Evolutionary conservation across 805 yeast species (phyloP), one percentile per base, ranked within the genome.

Genomic region (Lipomyces spencermartinsiae): DNA sequence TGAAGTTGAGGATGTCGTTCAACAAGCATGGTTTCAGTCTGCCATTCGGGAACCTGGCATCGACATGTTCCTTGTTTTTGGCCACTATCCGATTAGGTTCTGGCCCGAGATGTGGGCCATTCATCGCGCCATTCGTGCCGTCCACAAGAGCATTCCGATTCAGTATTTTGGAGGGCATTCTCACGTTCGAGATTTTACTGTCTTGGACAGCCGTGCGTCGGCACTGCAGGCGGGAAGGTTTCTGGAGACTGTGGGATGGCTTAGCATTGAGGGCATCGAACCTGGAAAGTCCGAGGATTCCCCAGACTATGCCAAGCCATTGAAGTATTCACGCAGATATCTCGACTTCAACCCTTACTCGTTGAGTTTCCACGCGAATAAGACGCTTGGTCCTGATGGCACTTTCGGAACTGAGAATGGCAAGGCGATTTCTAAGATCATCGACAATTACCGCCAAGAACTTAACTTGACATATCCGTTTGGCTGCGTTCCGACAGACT

Each of bases 131-230:
- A 78, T 94, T 34, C 84, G 98, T 68, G 67, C 76, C 33, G 80
- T 78, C 34, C 90, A 85, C 73, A 94, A 96, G 5, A 76, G 82
- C 37, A 83, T 84, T 0, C 81, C 87, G 0, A 90, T 94, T 63
- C 97, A 92, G 76, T 91, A 90, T 73, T 89, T 94, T 78, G 98
- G 98, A 1, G 98, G 98, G 0, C 98, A 94, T 78, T 88, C 96
- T 35, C 98, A 94, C 76, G 87, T 94, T 16, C 82, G 98, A 69
- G 98, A 94, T 78, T 94, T 89, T 77, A 84, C 86, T 7, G 80
- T 86, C 2, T 81, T 88, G 61, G 98, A 94, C 75, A 79, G 81
- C 1, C 80, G 79, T 60, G 84, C 93, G 31, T 87, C 91, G 0
- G 97, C 89, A 0, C 78, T 94, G n/a, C 97, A 94, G 79, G 91